These are phyloP conservation scores for Butyriboletus loyo DNA, from an alignment of 768 basidiomycete species.

Conservation along the genomic window DNA sequence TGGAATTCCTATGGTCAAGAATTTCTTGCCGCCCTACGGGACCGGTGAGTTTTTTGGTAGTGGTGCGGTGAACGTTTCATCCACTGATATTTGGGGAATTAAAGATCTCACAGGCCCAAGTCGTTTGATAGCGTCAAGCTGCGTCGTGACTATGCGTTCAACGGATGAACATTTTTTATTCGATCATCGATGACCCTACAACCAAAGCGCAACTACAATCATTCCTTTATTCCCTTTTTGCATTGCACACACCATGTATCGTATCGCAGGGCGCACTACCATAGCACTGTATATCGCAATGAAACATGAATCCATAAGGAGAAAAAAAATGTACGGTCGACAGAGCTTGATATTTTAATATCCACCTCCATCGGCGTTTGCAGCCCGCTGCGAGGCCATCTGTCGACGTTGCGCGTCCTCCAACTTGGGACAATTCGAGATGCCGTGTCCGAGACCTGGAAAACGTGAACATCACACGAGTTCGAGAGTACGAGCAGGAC, in stretches of 20 bases:
- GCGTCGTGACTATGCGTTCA: slow-evolving; percentile 33
- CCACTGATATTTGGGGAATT: background rate
- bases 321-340: background rate
- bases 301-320: background rate
- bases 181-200: background rate
- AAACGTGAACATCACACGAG: background rate
- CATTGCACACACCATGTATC: slow-evolving; percentile 10
- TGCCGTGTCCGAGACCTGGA: slow-evolving; percentile 85
- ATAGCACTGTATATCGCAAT: slow-evolving; percentile 5
- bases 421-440: slow-evolving; percentile 94
- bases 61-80: background rate
- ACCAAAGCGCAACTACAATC: background rate
- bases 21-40: slow-evolving; percentile 18
- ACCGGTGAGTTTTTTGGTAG: slow-evolving; percentile 12
- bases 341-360: slow-evolving; percentile 4
- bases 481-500: background rate
- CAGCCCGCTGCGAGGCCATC: slow-evolving; percentile 80
- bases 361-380: slow-evolving; percentile 58
- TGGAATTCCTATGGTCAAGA: slow-evolving; percentile 18
- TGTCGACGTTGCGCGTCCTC: slow-evolving; percentile 90
- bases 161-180: slow-evolving; percentile 12
- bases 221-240: background rate
- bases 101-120: slow-evolving; percentile 1
- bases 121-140: slow-evolving; percentile 26
- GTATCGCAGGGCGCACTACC: background rate